Percentiles rank a stretch among this genome's conserved stretches.
Conservation (phyloP, 305 asterid species). For the Petunia hybrid region DNA sequence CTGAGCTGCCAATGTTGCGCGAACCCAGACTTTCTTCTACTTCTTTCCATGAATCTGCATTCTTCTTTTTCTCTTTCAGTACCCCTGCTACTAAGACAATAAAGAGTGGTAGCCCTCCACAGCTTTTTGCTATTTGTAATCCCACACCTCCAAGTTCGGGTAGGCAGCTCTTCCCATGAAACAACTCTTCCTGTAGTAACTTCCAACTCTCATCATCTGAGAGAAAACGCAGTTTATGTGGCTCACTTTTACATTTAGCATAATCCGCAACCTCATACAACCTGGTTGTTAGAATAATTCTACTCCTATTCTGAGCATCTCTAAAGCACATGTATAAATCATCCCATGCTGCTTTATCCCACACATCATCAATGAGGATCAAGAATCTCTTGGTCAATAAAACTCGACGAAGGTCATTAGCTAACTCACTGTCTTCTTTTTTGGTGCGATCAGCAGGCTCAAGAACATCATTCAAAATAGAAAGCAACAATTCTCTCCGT, state of each 20-base stretch:
- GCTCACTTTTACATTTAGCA: not conserved
- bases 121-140: constrained; percentile 25
- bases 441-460: not conserved
- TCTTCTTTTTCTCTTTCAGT: not conserved
- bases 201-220: not conserved
- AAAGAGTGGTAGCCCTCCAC: constrained; percentile 22
- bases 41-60: not conserved
- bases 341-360: not conserved
- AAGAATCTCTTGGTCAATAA: constrained; percentile 27
- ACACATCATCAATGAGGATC: constrained; percentile 26
- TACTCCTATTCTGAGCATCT: constrained; percentile 2
- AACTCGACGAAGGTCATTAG: not conserved
- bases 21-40: not conserved
- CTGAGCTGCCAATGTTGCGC: not conserved
- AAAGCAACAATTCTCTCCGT: not conserved
- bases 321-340: not conserved
- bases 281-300: constrained; percentile 18
- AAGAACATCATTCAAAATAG: not conserved
- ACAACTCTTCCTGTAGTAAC: not conserved
- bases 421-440: constrained; percentile 1
- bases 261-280: not conserved
- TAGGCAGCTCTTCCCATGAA: not conserved
- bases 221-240: not conserved
- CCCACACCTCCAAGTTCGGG: constrained; percentile 19
- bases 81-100: constrained; percentile 10